Evolutionary conservation across 306 rosid genomes (phyloP), one percentile per base, ranked within the genome.

Genomic region (Elaeagnus macrophylla): DNA sequence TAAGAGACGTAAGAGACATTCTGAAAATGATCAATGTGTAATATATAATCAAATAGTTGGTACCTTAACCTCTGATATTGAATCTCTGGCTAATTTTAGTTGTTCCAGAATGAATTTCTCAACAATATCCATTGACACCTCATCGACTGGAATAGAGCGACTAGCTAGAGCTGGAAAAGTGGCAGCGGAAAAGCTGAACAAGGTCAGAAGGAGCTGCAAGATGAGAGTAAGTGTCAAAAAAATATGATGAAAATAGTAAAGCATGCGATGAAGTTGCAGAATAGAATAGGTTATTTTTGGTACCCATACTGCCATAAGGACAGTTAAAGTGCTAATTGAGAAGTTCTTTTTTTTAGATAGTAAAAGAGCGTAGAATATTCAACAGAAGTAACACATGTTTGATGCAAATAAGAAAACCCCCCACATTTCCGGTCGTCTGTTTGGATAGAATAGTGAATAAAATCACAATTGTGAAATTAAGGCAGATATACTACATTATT

Each of bases 141-240:
- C 73, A 67, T 91, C 78, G 54, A 51, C 69, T 43, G 62, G 66
- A 66, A 69, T 58, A 13, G 81, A 77, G 62, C 66, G 51, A 67
- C 78, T 77, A 58, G 81, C 62, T 83, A 91, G 71, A 56, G 83
- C 79, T 40, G 70, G 72, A 64, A 80, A 71, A 13, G 68, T 67
- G 53, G 77, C 78, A 53, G 79, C 73, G 59, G 82, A 81, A 82
- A 82, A 83, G 45, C 72, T 84, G 64, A 80, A 63, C 59, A 79
- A 56, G 54, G 82, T 82, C 76, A 66, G 59, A 56, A 91, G 91
- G 60, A 91, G 83, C 97, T 91, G 89, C 79, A 70, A 36, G 72
- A 48, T 18, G 52, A 43, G 56, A 72, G 65, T 56, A 43, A 13
- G 20, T 16, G 46, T 61, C 48, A 68, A 57, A 54, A 50, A 67